These are phyloP conservation scores for Phylloporus sp. DNA, from an alignment of 768 basidiomycete species.

Conservation along the genomic window DNA sequence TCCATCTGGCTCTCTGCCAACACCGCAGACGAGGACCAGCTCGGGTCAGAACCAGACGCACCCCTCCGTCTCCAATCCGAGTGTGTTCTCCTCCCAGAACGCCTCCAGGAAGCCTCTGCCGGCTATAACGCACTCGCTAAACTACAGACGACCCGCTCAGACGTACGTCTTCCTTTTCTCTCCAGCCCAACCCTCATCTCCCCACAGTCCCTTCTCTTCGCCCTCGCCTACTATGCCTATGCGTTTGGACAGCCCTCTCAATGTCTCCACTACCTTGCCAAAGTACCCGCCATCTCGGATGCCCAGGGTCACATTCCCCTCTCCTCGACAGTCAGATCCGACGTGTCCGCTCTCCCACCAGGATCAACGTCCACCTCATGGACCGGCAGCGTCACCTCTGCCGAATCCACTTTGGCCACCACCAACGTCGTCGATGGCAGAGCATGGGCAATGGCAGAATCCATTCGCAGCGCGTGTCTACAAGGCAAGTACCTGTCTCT, in stretches of 20 bases:
- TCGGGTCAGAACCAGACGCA: constrained; percentile 39
- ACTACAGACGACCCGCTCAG: constrained; percentile 45
- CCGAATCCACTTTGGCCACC: constrained; percentile 35
- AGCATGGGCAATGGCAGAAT: constrained; percentile 69
- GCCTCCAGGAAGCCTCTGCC: constrained; percentile 49
- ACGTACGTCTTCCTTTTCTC: constrained; percentile 43
- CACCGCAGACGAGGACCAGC: constrained; percentile 51
- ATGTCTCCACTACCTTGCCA: constrained; percentile 55
- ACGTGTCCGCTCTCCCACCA: constrained; percentile 34
- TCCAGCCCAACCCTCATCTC: neutral
- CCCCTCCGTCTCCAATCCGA: constrained; percentile 44
- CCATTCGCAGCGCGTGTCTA: constrained; percentile 70
- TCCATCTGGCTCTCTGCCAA: constrained; percentile 50
- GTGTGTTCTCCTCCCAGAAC: constrained; percentile 50
- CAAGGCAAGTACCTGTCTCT: constrained; percentile 48
- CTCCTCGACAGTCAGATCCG: constrained; percentile 40
- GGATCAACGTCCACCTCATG: constrained; percentile 42
- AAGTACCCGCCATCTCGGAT: constrained; percentile 51
- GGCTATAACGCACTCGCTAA: constrained; percentile 53
- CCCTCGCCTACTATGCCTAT: constrained; percentile 76
- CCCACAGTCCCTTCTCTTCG: constrained; percentile 59
- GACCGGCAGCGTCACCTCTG: constrained; percentile 46
- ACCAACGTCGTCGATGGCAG: constrained; percentile 64
- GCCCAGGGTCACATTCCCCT: constrained; percentile 49
- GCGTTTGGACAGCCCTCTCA: constrained; percentile 62